Conservation (phyloP, 495 filamentous ascomycete genomes). For the Schizothecium vesticola region DNA sequence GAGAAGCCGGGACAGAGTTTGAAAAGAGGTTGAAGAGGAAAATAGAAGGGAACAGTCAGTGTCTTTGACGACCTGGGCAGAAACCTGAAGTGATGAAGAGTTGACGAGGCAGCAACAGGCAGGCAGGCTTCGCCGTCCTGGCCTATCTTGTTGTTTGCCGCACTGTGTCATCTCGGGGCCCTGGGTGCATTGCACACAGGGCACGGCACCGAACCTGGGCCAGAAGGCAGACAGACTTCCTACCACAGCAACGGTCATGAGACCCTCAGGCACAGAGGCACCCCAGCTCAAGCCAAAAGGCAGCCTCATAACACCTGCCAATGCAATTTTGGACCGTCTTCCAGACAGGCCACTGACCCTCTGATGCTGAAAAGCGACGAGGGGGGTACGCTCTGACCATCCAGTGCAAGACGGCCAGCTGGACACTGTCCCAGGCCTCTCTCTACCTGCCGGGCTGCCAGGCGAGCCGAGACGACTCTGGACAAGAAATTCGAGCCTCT, state of each 20-base stretch:
- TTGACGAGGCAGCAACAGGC: slow-evolving; percentile 14
- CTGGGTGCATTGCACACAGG: neutral
- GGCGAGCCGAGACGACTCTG: neutral
- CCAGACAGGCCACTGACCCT: neutral
- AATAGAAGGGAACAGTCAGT: slow-evolving; percentile 6
- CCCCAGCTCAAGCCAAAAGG: neutral
- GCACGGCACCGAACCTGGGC: neutral
- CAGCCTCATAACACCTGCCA: neutral
- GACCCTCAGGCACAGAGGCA: neutral
- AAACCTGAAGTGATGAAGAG: slow-evolving; percentile 15
- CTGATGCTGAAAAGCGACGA: neutral
- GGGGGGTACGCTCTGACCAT: neutral
- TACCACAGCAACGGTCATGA: neutral
- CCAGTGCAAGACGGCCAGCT: neutral
- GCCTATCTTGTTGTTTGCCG: slow-evolving; percentile 3
- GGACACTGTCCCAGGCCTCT: neutral
- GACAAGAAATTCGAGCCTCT: neutral
- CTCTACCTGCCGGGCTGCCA: neutral
- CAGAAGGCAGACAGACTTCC: neutral
- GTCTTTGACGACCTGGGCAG: slow-evolving; percentile 18
- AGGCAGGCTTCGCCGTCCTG: slow-evolving; percentile 4
- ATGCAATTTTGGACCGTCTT: neutral
- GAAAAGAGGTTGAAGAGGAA: neutral
- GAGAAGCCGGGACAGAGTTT: neutral
- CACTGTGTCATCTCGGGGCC: slow-evolving; percentile 8